A percentile compares a stretch with the other conserved stretches of the same genome.
Conservation (phyloP, 73 alveolate species). For the Stentor roeselii region DNA sequence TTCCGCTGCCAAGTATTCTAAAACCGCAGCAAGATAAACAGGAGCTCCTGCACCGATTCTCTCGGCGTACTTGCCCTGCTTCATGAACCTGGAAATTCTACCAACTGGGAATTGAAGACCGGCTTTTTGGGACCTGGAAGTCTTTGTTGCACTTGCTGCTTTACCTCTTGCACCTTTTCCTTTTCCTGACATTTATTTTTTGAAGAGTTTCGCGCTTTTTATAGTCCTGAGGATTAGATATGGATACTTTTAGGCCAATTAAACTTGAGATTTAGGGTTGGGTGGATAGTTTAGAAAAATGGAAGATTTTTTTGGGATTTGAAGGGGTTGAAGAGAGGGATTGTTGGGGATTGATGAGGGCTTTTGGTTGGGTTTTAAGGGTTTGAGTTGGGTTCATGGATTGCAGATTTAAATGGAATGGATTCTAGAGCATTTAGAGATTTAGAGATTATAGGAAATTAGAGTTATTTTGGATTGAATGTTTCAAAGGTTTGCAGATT, state of each 20-base stretch:
- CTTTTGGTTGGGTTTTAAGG: too few species aligned
- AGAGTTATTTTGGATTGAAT: too few species aligned
- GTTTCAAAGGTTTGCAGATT: too few species aligned
- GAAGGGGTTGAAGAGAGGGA: too few species aligned
- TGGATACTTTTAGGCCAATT: not conserved
- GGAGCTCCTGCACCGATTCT: conserved; percentile 59
- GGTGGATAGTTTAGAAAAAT: not conserved
- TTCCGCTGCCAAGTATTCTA: conserved; percentile 74
- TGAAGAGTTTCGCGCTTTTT: too few species aligned
- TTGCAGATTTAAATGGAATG: too few species aligned
- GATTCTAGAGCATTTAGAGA: too few species aligned
- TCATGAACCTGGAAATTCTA: conserved; percentile 65
- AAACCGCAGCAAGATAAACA: conserved; percentile 76
- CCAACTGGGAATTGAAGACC: conserved; percentile 88
- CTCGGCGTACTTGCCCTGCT: conserved; percentile 64
- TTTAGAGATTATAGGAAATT: too few species aligned
- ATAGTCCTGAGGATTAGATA: not conserved
- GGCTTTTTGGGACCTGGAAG: conserved; percentile 48
- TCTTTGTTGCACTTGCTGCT: conserved; percentile 19
- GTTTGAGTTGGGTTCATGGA: too few species aligned
- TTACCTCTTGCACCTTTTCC: conserved; percentile 27
- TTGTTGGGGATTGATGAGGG: too few species aligned
- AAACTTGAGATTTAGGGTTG: not conserved
- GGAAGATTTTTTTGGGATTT: not conserved
- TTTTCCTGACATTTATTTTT: conserved; percentile 22